phyloP scores from a whole-genome alignment of 2,329 filamentous ascomycete genomes.

The Trichophyton simii region DNA sequence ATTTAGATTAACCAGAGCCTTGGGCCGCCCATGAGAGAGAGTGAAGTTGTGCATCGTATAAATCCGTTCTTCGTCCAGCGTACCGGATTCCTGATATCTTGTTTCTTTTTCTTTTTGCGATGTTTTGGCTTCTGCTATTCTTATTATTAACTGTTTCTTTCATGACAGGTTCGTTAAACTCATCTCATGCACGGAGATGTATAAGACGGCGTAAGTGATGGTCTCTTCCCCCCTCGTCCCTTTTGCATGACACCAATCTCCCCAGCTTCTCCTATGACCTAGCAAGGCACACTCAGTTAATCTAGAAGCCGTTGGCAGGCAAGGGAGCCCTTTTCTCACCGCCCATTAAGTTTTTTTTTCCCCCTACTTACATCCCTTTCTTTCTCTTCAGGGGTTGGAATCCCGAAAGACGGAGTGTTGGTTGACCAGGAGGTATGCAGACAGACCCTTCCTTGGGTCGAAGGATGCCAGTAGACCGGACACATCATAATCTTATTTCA shows the following conservation, averaged over 20 bases:
- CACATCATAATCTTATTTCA: neutral
- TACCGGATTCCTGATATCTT: neutral
- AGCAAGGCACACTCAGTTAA: neutral
- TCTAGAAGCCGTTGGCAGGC: neutral
- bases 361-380: neutral
- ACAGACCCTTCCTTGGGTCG: neutral
- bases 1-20: conserved; percentile 3
- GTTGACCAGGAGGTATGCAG: neutral
- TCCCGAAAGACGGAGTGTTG: neutral
- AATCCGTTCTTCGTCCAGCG: neutral
- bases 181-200: neutral
- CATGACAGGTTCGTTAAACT: neutral
- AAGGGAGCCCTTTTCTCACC: neutral
- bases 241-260: neutral
- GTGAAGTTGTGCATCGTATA: neutral
- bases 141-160: too few species aligned
- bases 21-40: neutral
- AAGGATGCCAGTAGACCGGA: neutral
- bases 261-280: neutral
- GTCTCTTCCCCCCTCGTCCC: neutral
- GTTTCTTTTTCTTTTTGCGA: neutral
- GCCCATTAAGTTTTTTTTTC: neutral
- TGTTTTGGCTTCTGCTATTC: neutral
- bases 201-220: neutral
- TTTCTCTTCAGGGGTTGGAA: neutral